Conservation (phyloP, 441 rosid genomes). For the Daphne laureola region DNA sequence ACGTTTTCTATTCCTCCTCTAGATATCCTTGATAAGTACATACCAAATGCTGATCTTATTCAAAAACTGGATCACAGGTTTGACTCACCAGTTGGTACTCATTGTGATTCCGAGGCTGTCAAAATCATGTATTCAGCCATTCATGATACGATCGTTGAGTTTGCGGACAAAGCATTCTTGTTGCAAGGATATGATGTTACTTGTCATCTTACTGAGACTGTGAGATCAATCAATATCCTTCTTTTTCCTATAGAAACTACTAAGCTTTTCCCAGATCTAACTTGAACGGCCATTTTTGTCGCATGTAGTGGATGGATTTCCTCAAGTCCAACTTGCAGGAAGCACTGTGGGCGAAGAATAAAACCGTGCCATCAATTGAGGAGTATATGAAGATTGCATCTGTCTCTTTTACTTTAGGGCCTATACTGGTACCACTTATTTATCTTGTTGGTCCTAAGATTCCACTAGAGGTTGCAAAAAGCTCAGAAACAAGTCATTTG, state of each 20-base stretch:
- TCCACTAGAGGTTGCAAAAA: conserved; percentile 29
- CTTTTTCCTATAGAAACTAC: neutral
- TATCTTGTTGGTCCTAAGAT: conserved; percentile 64
- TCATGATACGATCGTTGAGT: conserved; percentile 55
- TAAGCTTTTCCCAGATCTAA: neutral
- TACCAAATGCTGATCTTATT: conserved; percentile 4
- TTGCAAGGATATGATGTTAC: conserved; percentile 59
- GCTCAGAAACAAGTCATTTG: conserved; percentile 32
- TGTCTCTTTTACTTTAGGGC: conserved; percentile 71
- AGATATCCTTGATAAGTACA: neutral
- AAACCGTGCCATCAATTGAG: conserved; percentile 46
- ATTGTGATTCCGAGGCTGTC: conserved; percentile 60
- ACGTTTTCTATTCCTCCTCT: conserved; percentile 13
- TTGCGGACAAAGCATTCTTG: conserved; percentile 44
- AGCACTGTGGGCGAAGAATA: conserved; percentile 44
- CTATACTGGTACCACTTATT: conserved; percentile 56
- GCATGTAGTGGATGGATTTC: conserved; percentile 68
- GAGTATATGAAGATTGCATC: conserved; percentile 64
- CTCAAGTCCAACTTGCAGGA: conserved; percentile 60
- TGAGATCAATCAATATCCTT: conserved; percentile 16
- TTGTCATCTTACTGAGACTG: conserved; percentile 41
- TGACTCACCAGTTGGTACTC: conserved; percentile 35
- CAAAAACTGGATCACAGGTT: conserved; percentile 40
- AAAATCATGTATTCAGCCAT: conserved; percentile 68
- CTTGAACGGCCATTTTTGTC: conserved; percentile 7